A percentile compares a stretch with the other conserved stretches of the same genome.
Evolutionary conservation across 2,329 filamentous ascomycete species (phyloP).

Genomic region (Rhinocladiella similis): DNA sequence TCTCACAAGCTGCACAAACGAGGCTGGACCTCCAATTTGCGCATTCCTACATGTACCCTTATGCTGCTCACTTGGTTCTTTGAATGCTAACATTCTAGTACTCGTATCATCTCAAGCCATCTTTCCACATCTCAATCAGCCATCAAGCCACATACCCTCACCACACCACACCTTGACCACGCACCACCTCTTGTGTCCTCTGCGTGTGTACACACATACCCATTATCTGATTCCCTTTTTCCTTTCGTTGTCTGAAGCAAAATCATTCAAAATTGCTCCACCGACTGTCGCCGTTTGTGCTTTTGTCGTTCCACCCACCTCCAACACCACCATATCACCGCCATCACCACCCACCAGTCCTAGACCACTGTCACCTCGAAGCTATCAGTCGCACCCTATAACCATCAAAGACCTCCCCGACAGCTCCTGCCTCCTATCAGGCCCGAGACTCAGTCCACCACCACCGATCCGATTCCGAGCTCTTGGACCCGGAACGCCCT

Average conservation of each 20-base stretch:
- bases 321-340: constrained; percentile 9
- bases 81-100: constrained; percentile 10
- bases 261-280: constrained; percentile 23
- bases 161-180: too few species aligned
- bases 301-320: constrained; percentile 14
- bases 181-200: too few species aligned
- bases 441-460: constrained; percentile 28
- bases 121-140: neutral
- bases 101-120: neutral
- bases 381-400: constrained; percentile 23
- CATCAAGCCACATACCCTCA: neutral
- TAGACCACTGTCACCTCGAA: constrained; percentile 15
- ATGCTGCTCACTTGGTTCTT: constrained; percentile 7
- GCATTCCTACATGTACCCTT: constrained; percentile 20
- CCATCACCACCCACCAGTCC: too few species aligned
- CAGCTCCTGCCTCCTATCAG: constrained; percentile 23
- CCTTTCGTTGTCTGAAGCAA: neutral
- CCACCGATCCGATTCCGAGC: constrained; percentile 26
- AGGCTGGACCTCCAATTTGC: constrained; percentile 20
- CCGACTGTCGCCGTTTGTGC: constrained; percentile 15
- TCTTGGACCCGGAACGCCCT: constrained; percentile 4
- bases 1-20: neutral
- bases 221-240: too few species aligned
- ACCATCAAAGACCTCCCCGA: constrained; percentile 25
- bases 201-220: too few species aligned